Conservation (phyloP, 805 yeast genomes). For the Starmerella asiatica region DNA sequence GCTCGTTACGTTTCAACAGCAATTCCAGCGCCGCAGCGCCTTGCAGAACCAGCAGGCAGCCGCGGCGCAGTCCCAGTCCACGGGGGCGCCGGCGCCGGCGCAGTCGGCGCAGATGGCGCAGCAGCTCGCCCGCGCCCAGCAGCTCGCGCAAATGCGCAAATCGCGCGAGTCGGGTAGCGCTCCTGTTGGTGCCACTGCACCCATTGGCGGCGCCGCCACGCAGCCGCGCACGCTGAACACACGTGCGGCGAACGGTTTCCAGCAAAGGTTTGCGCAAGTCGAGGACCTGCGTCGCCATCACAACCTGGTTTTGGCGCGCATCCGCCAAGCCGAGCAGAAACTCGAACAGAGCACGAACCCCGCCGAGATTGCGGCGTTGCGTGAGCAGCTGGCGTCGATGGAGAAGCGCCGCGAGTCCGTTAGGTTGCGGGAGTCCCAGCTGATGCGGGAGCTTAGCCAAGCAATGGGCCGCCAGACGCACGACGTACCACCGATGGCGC, state of each 20-base stretch:
- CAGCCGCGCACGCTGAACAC: conserved; percentile 13
- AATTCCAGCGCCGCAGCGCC: conserved; percentile 4
- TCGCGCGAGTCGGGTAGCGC: neutral
- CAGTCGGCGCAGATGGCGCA: conserved; percentile 15
- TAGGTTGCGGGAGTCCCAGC: conserved; percentile 17
- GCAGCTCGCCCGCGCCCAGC: conserved; percentile 11
- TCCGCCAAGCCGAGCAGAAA: conserved; percentile 14
- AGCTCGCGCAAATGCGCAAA: conserved; percentile 6
- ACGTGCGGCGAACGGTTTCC: conserved; percentile 16
- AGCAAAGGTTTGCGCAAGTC: conserved; percentile 19
- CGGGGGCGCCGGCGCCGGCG: conserved; percentile 10
- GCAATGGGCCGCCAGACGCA: conserved; percentile 4
- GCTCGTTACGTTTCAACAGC: conserved; percentile 18
- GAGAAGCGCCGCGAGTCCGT: conserved; percentile 15
- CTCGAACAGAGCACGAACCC: conserved; percentile 8
- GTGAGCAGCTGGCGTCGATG: conserved; percentile 12
- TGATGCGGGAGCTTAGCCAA: conserved; percentile 15
- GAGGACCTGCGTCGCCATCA: conserved; percentile 17
- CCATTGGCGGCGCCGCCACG: conserved; percentile 7
- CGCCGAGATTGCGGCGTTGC: conserved; percentile 14
- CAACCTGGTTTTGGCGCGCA: conserved; percentile 9
- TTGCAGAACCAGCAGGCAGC: neutral
- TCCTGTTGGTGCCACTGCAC: conserved; percentile 3
- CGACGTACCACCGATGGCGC: conserved; percentile 8
- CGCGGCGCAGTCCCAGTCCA: conserved; percentile 17